A percentile compares a stretch with the other conserved stretches of the same genome.
Evolutionary conservation across 2,329 filamentous ascomycete genomes (phyloP).

Genomic region (Diaporthe citri): DNA sequence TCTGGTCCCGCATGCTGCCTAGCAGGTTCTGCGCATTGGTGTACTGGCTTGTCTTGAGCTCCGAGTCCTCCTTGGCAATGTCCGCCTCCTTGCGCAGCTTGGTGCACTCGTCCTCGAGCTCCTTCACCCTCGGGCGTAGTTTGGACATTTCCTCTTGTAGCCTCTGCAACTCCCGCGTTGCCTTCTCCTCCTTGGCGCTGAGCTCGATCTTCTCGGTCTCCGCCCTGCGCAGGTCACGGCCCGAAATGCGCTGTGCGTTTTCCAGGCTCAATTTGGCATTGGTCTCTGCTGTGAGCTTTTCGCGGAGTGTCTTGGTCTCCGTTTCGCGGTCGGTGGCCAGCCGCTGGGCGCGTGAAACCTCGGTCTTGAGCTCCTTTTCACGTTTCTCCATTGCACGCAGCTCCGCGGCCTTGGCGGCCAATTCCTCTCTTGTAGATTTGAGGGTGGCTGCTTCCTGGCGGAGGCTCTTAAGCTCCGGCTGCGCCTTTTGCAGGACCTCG

Average conservation of each 20-base stretch:
- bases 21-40: constrained; percentile 86
- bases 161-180: constrained; percentile 76
- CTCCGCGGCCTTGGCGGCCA: constrained; percentile 69
- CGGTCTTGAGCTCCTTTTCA: constrained; percentile 84
- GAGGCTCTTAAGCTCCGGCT: constrained; percentile 85
- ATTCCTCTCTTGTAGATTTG: constrained; percentile 80
- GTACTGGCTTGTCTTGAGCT: constrained; percentile 88
- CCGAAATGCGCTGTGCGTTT: constrained; percentile 79
- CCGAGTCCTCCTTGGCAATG: constrained; percentile 80
- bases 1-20: constrained; percentile 93
- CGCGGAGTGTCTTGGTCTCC: constrained; percentile 82
- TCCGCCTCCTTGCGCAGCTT: constrained; percentile 77
- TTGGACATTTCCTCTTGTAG: constrained; percentile 80
- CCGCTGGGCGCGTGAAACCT: constrained; percentile 78
- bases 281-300: constrained; percentile 82
- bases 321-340: constrained; percentile 79
- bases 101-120: constrained; percentile 80
- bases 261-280: constrained; percentile 80
- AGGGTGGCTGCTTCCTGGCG: constrained; percentile 82
- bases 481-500: constrained; percentile 84
- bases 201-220: constrained; percentile 86
- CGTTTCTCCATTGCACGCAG: constrained; percentile 82
- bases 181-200: constrained; percentile 78
- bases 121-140: constrained; percentile 70
- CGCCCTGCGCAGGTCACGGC: constrained; percentile 81